phyloP scores from a whole-genome alignment of 352 stramenopile species.

The Lagenidium giganteum region DNA sequence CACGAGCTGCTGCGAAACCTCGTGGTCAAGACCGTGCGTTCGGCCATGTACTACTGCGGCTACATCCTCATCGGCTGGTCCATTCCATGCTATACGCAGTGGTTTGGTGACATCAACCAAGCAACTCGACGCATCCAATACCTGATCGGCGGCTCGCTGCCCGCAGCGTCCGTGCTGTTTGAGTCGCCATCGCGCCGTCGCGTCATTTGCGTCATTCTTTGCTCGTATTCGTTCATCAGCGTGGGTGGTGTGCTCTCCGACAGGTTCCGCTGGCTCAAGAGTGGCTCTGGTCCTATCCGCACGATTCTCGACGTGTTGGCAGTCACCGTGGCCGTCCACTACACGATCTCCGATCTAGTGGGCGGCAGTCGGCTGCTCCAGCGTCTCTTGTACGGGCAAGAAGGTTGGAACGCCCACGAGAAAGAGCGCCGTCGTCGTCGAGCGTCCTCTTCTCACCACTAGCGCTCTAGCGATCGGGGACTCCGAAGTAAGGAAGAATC shows the following conservation, averaged over 20 bases:
- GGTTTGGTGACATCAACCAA: constrained; percentile 35
- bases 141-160: constrained; percentile 36
- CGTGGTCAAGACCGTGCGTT: constrained; percentile 32
- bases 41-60: constrained; percentile 40
- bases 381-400: too few species aligned
- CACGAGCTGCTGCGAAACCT: constrained; percentile 23
- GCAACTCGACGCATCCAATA: constrained; percentile 49
- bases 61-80: constrained; percentile 54
- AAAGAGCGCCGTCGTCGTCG: too few species aligned
- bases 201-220: constrained; percentile 55
- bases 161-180: constrained; percentile 41
- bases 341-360: too few species aligned
- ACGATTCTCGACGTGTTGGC: constrained; percentile 31
- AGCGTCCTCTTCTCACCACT: too few species aligned
- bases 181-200: constrained; percentile 37
- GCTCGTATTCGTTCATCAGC: constrained; percentile 54
- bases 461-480: too few species aligned
- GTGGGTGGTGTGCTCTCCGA: constrained; percentile 33
- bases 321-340: constrained; percentile 25
- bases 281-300: constrained; percentile 20
- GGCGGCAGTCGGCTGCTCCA: too few species aligned
- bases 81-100: constrained; percentile 30
- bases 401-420: too few species aligned
- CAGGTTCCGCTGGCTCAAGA: constrained; percentile 29
- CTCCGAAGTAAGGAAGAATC: too few species aligned